phyloP scores from a whole-genome alignment of 2,329 filamentous ascomycete species.

The Venturia nashicola region DNA sequence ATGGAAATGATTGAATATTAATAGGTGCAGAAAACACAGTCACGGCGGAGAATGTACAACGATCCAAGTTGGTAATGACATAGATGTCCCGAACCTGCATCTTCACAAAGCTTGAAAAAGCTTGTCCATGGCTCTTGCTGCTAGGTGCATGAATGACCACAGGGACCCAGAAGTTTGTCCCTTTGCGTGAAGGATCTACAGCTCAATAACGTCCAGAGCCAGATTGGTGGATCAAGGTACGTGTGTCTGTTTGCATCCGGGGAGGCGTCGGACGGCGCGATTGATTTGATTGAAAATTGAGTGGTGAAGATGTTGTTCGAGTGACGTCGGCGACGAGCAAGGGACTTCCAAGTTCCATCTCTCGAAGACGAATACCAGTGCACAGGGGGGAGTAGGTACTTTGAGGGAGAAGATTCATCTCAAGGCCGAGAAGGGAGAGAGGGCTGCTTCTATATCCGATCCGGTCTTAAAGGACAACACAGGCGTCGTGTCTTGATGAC shows the following conservation, averaged over 20 bases:
- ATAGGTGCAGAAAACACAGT: neutral
- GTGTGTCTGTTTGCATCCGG: neutral
- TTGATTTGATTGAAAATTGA: neutral
- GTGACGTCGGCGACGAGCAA: no score
- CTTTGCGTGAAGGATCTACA: neutral
- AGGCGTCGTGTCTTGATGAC: neutral
- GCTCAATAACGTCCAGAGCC: neutral
- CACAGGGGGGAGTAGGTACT: no score
- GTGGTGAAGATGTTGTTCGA: neutral
- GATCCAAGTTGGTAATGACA: neutral
- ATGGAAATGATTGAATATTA: neutral
- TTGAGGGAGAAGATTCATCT: no score
- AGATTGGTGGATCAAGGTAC: neutral
- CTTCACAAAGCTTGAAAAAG: slow-evolving; percentile 12
- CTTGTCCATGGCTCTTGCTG: slow-evolving; percentile 4
- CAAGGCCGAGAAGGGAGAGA: no score
- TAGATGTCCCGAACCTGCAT: slow-evolving; percentile 2
- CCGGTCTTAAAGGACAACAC: no score
- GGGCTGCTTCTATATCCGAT: no score
- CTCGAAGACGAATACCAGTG: no score
- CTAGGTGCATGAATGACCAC: neutral
- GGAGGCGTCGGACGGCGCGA: neutral
- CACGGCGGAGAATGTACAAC: neutral
- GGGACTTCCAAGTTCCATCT: no score
- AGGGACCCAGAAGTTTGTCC: neutral